Evolutionary conservation across 2,329 filamentous ascomycete species (phyloP).

Genomic region (Colletotrichum tropicicola): DNA sequence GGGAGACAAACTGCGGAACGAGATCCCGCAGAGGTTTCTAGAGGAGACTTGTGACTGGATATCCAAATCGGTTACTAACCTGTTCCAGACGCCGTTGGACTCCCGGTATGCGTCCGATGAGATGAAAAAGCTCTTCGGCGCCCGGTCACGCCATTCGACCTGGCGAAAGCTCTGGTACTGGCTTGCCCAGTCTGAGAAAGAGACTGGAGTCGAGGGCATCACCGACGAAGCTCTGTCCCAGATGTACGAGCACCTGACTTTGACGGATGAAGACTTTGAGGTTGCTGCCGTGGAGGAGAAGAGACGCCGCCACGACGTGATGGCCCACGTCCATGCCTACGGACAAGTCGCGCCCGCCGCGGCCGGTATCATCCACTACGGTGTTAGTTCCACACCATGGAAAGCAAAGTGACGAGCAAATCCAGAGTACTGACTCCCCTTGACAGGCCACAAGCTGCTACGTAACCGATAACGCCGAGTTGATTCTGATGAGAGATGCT

Average conservation of each 20-base stretch:
- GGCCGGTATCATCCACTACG: slow-evolving; percentile 82
- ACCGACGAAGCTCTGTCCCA: slow-evolving; percentile 78
- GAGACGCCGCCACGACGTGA: slow-evolving; percentile 61
- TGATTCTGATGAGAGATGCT: slow-evolving; percentile 76
- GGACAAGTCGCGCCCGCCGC: slow-evolving; percentile 78
- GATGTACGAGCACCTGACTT: slow-evolving; percentile 77
- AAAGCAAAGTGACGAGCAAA: too few species aligned
- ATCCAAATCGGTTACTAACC: background rate
- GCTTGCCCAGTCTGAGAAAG: slow-evolving; percentile 83
- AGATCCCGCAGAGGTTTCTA: too few species aligned
- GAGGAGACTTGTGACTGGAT: too few species aligned
- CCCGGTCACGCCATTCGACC: slow-evolving; percentile 76
- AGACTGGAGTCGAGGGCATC: slow-evolving; percentile 79
- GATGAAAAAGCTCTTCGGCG: slow-evolving; percentile 84
- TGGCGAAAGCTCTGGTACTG: slow-evolving; percentile 89
- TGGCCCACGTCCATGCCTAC: slow-evolving; percentile 70
- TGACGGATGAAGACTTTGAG: slow-evolving; percentile 82
- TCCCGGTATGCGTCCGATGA: slow-evolving; percentile 78
- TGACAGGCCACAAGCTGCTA: slow-evolving; percentile 54
- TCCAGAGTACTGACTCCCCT: too few species aligned
- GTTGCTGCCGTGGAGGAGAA: slow-evolving; percentile 81
- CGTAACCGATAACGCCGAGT: slow-evolving; percentile 79
- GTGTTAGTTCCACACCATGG: background rate
- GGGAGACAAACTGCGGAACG: too few species aligned
- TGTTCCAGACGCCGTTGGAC: slow-evolving; percentile 51